Percentiles rank a stretch among this genome's conserved stretches.
These are phyloP conservation scores for Sonneratia alba DNA, from an alignment of 345 rosid species.

Conservation along the genomic window DNA sequence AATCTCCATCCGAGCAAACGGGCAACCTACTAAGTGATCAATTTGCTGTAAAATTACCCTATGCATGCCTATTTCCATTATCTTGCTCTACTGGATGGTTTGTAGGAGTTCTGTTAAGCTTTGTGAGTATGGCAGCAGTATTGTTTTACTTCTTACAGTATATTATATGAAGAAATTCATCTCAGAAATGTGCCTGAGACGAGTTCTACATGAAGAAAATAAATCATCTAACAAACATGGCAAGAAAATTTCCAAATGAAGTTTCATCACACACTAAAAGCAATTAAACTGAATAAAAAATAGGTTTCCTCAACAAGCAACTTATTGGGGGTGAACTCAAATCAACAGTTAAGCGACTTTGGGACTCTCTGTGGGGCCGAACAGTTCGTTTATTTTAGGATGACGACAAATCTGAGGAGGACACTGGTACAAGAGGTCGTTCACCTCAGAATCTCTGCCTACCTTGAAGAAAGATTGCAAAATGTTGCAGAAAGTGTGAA, in stretches of 20 bases:
- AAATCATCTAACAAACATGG: not conserved
- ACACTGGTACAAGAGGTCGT: slow-evolving; percentile 47
- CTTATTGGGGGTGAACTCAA: not conserved
- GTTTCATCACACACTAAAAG: not conserved
- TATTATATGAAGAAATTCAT: not conserved
- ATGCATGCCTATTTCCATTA: not conserved
- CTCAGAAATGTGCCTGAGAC: not conserved
- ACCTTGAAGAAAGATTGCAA: slow-evolving; percentile 52
- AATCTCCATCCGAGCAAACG: slow-evolving; percentile 8
- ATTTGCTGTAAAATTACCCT: not conserved
- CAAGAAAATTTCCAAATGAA: not conserved
- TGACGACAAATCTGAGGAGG: slow-evolving; percentile 71
- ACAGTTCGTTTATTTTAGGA: slow-evolving; percentile 48
- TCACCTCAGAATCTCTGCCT: slow-evolving; percentile 75
- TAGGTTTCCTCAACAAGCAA: not conserved
- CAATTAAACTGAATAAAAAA: not conserved
- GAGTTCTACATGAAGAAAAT: not conserved
- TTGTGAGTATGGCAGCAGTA: not conserved
- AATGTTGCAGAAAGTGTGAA: slow-evolving; percentile 40
- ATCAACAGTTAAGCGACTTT: slow-evolving; percentile 1
- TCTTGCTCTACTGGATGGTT: not conserved
- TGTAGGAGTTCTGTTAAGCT: not conserved
- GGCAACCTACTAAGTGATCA: not conserved
- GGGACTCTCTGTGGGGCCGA: slow-evolving; percentile 32
- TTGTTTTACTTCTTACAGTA: not conserved